These are phyloP conservation scores for Scheffersomyces titani DNA, from an alignment of 1,139 yeast species.

Conservation along the genomic window DNA sequence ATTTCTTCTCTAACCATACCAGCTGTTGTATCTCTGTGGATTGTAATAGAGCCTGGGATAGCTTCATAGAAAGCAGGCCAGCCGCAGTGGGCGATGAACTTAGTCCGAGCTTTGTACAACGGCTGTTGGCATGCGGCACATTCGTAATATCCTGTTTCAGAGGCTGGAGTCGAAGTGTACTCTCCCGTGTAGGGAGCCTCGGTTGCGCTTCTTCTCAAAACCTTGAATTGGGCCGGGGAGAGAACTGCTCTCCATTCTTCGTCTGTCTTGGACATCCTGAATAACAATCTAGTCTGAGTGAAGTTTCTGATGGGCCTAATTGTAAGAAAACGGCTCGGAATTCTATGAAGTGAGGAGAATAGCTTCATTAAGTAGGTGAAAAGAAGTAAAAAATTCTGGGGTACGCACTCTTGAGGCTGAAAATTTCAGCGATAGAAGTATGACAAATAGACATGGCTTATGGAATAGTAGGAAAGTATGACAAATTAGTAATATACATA, in stretches of 20 bases:
- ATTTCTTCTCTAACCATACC: slow-evolving; percentile 90
- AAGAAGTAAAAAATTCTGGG: not conserved
- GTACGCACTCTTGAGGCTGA: not conserved
- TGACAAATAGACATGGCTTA: not conserved
- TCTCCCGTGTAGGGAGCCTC: slow-evolving; percentile 83
- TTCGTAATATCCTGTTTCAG: slow-evolving; percentile 60
- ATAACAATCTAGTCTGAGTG: not conserved
- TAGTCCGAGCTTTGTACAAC: slow-evolving; percentile 73
- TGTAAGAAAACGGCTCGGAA: not conserved
- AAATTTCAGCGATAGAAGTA: not conserved
- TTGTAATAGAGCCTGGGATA: slow-evolving; percentile 71
- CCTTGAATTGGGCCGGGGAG: slow-evolving; percentile 74
- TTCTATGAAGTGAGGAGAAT: not conserved
- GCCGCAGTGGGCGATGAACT: slow-evolving; percentile 90
- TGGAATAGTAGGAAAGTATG: not conserved
- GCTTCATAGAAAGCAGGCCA: slow-evolving; percentile 98
- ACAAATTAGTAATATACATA: too few species aligned
- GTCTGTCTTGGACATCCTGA: slow-evolving; percentile 44
- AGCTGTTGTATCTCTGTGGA: slow-evolving; percentile 56
- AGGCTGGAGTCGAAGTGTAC: slow-evolving; percentile 50
- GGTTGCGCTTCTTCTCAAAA: slow-evolving; percentile 78
- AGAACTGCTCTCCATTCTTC: slow-evolving; percentile 81
- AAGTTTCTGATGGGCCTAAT: not conserved
- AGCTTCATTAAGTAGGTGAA: not conserved
- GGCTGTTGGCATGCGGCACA: slow-evolving; percentile 89